A percentile compares a stretch with the other conserved stretches of the same genome.
These are phyloP conservation scores for Globisporangium paroecandrum DNA, from an alignment of 352 stramenopile species.

Conservation along the genomic window DNA sequence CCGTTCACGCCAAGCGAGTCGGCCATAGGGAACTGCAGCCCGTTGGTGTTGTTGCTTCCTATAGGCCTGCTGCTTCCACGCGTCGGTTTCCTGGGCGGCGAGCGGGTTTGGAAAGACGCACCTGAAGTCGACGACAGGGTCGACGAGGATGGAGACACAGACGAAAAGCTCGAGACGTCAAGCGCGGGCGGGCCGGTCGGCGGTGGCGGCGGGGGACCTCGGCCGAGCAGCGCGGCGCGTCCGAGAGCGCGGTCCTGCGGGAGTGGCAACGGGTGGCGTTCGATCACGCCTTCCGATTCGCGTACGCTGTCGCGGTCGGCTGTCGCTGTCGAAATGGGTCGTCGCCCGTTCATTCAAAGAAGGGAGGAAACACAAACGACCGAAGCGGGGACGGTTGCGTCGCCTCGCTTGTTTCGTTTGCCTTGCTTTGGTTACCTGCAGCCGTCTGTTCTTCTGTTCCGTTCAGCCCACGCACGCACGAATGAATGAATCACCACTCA, in stretches of 20 bases:
- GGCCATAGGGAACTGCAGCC: constrained; percentile 15
- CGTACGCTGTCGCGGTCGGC: constrained; percentile 16
- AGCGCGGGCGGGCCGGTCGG: not conserved
- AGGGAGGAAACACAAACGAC: not conserved
- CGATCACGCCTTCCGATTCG: constrained; percentile 21
- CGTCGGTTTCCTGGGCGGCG: not conserved
- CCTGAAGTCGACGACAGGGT: not conserved
- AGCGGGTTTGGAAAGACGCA: constrained; percentile 7
- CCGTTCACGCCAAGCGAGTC: constrained; percentile 14
- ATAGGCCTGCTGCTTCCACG: not conserved
- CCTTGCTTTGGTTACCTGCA: not conserved
- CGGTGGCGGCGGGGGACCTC: constrained; percentile 14
- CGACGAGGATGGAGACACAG: constrained; percentile 9
- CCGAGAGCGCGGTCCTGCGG: constrained; percentile 5
- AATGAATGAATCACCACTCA: not conserved
- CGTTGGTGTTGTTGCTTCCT: constrained; percentile 4
- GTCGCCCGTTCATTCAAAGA: constrained; percentile 4
- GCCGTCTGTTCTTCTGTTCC: not conserved
- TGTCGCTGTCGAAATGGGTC: constrained; percentile 1
- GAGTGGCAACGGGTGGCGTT: constrained; percentile 13
- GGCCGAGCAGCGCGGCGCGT: constrained; percentile 5
- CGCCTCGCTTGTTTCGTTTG: not conserved
- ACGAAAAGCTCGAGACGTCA: constrained; percentile 3
- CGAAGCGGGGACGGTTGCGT: not conserved
- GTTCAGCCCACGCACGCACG: not conserved